A percentile compares a stretch with the other conserved stretches of the same genome.
Evolutionary conservation across 192 early-diverging fungal species (phyloP).

Genomic region (Diversispora eburnea): DNA sequence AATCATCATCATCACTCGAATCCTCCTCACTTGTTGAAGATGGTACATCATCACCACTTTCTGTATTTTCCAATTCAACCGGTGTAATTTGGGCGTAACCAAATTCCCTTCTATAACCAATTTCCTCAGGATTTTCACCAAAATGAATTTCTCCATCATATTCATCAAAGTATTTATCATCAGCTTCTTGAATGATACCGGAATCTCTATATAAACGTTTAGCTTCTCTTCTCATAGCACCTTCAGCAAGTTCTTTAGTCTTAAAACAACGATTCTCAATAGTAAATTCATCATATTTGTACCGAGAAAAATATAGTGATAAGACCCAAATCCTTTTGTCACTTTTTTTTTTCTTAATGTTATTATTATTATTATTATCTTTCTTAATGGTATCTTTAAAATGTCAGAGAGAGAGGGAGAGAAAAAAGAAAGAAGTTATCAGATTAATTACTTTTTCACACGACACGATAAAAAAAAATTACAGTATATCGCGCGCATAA

Average conservation of each 20-base stretch:
- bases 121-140: background rate
- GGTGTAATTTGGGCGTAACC: background rate
- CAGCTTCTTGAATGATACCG: background rate
- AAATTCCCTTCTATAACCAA: conserved; percentile 10
- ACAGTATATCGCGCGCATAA: too few species aligned
- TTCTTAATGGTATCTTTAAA: too few species aligned
- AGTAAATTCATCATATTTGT: background rate
- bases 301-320: background rate
- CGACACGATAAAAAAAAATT: too few species aligned
- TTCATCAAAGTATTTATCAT: background rate
- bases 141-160: background rate
- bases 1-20: too few species aligned
- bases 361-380: too few species aligned
- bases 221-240: conserved; percentile 14
- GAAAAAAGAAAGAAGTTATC: too few species aligned
- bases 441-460: too few species aligned
- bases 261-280: background rate
- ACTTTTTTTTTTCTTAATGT: too few species aligned
- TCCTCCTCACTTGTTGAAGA: background rate
- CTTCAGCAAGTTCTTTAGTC: background rate
- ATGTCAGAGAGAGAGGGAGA: too few species aligned
- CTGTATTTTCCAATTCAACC: conserved; percentile 8
- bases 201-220: background rate
- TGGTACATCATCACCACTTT: background rate
- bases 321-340: background rate